A percentile compares a stretch with the other conserved stretches of the same genome.
Conservation (phyloP, 1,139 yeast genomes). For the Yamadazyma dendronema region DNA sequence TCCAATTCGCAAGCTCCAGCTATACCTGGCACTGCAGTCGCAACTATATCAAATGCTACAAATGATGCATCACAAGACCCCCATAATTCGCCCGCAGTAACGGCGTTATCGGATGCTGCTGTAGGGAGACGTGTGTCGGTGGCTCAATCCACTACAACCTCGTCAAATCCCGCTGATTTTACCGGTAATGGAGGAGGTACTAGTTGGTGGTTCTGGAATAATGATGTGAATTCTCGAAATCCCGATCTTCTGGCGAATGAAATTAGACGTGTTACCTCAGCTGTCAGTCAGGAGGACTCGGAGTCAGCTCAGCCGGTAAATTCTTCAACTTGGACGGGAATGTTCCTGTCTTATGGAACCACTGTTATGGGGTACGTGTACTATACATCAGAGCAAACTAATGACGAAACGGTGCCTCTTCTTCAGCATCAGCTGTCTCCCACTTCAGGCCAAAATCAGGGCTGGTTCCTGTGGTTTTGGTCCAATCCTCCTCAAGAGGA, state of each 20-base stretch:
- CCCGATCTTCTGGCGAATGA: too few relatives aligned
- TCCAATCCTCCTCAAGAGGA: constrained; percentile 13
- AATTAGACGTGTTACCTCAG: constrained; percentile 1
- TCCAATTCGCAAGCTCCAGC: too few relatives aligned
- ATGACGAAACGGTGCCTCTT: constrained; percentile 1
- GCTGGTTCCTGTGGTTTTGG: constrained; percentile 28
- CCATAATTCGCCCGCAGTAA: too few relatives aligned
- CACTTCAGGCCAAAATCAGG: too few relatives aligned
- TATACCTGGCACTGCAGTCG: too few relatives aligned
- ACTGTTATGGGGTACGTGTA: constrained; percentile 10
- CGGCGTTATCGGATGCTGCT: too few relatives aligned
- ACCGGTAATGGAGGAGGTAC: background rate
- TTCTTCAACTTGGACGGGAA: constrained; percentile 8
- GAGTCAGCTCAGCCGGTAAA: constrained; percentile 5
- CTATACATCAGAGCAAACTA: constrained; percentile 4
- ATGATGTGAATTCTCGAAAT: background rate
- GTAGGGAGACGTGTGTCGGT: too few relatives aligned
- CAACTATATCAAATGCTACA: too few relatives aligned
- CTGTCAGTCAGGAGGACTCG: constrained; percentile 4
- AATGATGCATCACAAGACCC: too few relatives aligned
- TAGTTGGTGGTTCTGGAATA: background rate
- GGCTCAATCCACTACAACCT: too few relatives aligned
- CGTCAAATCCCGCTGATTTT: too few relatives aligned
- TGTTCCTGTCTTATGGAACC: constrained; percentile 8
- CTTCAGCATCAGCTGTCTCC: background rate